These are phyloP conservation scores for Paecilomyces sp. DNA, from an alignment of 2,329 filamentous ascomycete genomes.

Conservation along the genomic window DNA sequence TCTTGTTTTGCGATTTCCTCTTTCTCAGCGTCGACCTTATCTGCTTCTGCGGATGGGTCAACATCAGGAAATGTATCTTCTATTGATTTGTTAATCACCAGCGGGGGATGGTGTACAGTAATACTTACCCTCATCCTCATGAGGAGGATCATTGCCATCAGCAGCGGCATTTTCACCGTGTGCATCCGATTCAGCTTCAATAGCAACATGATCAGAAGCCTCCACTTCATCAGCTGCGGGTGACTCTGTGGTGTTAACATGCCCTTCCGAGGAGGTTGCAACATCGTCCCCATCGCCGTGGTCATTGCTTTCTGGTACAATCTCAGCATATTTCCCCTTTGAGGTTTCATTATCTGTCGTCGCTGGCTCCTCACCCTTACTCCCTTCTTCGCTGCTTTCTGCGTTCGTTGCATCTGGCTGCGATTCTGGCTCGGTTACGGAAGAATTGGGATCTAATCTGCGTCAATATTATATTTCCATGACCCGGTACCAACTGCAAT, in stretches of 20 bases:
- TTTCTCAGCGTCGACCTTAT: slow-evolving; percentile 26
- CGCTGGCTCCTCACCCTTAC: slow-evolving; percentile 9
- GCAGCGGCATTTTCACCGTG: background rate
- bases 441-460: background rate
- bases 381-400: slow-evolving; percentile 5
- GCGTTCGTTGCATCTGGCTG: slow-evolving; percentile 1
- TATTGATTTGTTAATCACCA: slow-evolving; percentile 20
- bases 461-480: background rate
- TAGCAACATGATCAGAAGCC: background rate
- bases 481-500: background rate
- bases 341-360: slow-evolving; percentile 8
- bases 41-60: slow-evolving; percentile 21
- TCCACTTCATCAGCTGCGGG: background rate
- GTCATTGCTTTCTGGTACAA: background rate
- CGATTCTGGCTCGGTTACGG: background rate
- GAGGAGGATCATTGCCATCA: slow-evolving; percentile 3
- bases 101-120: slow-evolving; percentile 5
- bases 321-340: background rate
- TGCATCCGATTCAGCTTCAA: background rate
- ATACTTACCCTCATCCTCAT: slow-evolving; percentile 17
- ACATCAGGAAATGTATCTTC: slow-evolving; percentile 21
- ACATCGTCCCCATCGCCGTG: background rate
- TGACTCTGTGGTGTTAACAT: slow-evolving; percentile 2
- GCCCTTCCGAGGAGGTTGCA: slow-evolving; percentile 1
- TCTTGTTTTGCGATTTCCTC: slow-evolving; percentile 23